Evolutionary conservation across 192 early-diverging fungal species (phyloP).

Genomic region (Gonapodya prolifera): DNA sequence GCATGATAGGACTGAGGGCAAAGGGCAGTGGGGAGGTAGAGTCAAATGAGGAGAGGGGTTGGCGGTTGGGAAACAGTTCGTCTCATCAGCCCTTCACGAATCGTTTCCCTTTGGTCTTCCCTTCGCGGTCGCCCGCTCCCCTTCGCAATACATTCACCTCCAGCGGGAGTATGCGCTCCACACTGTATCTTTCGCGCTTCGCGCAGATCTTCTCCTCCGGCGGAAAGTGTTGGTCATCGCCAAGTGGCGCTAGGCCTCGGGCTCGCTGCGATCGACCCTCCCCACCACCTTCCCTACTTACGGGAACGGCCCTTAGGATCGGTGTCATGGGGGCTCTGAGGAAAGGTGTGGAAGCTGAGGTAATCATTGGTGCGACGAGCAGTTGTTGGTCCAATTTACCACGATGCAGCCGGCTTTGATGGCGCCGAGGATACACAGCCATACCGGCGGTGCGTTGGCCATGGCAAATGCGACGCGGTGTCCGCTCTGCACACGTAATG

Average conservation of each 20-base stretch:
- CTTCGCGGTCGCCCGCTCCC: too few relatives aligned
- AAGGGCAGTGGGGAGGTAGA: not conserved
- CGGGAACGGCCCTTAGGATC: not conserved
- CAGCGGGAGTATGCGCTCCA: too few relatives aligned
- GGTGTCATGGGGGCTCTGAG: not conserved
- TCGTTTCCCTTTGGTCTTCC: too few relatives aligned
- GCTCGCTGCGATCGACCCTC: not conserved
- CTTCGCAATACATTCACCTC: too few relatives aligned
- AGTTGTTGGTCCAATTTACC: not conserved
- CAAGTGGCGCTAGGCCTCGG: too few relatives aligned
- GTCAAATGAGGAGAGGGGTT: not conserved
- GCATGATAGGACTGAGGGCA: too few relatives aligned
- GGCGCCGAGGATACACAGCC: not conserved
- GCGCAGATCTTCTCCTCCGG: too few relatives aligned
- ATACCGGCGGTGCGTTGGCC: not conserved
- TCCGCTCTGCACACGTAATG: not conserved
- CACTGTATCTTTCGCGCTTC: too few relatives aligned
- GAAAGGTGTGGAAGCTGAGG: not conserved
- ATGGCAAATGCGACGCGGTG: not conserved
- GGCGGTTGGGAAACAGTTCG: not conserved
- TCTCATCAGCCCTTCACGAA: too few relatives aligned
- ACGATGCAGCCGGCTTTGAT: not conserved
- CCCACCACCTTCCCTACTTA: not conserved
- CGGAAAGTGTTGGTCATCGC: too few relatives aligned
- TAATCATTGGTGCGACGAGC: not conserved